phyloP scores from a whole-genome alignment of 108 stramenopile species.

The Asterionellopsis glacialis region DNA sequence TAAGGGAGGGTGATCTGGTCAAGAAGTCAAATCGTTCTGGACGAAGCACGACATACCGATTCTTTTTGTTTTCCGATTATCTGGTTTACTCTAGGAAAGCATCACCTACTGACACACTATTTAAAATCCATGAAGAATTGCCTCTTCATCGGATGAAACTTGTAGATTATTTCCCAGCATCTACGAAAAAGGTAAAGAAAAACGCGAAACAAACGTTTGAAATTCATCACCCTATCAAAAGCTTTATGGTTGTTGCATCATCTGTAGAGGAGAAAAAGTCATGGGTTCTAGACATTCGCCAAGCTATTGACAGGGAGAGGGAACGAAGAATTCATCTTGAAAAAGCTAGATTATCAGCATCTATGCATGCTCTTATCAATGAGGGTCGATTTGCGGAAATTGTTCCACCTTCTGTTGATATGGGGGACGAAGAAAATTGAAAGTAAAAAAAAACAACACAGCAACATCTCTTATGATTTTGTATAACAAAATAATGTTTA shows the following conservation, averaged over 20 bases:
- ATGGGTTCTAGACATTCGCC: constrained; percentile 34
- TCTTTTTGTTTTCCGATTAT: constrained; percentile 92
- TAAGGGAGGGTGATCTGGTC: constrained; percentile 81
- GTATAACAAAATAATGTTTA: too few species aligned
- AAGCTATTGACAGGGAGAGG: constrained; percentile 12
- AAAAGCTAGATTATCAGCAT: too few species aligned
- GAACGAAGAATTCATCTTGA: too few species aligned
- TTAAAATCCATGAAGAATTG: constrained; percentile 81
- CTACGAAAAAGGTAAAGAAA: constrained; percentile 6
- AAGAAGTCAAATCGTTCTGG: constrained; percentile 80
- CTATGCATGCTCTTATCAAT: too few species aligned
- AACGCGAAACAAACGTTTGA: constrained; percentile 63
- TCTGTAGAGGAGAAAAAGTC: constrained; percentile 20
- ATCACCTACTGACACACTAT: constrained; percentile 19
- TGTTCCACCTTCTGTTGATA: too few species aligned
- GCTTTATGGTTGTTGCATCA: constrained; percentile 65
- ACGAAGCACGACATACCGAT: constrained; percentile 65
- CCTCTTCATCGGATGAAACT: constrained; percentile 85
- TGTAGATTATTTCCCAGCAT: constrained; percentile 58
- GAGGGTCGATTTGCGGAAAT: too few species aligned
- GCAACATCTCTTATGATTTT: too few species aligned
- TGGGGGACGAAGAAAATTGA: too few species aligned
- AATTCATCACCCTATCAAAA: constrained; percentile 91
- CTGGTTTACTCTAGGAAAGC: constrained; percentile 55
- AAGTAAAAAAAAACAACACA: too few species aligned